Percentiles rank a stretch among this genome's conserved stretches.
Evolutionary conservation across 1,139 yeast genomes (phyloP).

Genomic region (Suhomyces chickasaworum): DNA sequence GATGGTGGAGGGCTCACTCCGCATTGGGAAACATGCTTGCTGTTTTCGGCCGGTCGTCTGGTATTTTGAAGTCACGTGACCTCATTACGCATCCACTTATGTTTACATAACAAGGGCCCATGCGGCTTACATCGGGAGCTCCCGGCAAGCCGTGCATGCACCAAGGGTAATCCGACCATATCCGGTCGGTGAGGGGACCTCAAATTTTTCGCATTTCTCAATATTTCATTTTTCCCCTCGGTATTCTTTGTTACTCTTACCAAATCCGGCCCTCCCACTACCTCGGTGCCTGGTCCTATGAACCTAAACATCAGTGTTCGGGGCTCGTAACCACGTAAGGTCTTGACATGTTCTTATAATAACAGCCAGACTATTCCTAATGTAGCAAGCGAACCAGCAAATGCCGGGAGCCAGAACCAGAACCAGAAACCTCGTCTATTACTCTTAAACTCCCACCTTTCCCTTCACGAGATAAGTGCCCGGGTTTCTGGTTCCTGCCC

Average conservation of each 20-base stretch:
- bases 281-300: too few species aligned
- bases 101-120: slow-evolving; percentile 6
- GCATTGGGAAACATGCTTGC: slow-evolving; percentile 12
- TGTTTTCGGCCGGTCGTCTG: slow-evolving; percentile 10
- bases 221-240: slow-evolving; percentile 1
- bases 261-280: too few species aligned
- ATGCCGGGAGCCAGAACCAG: too few species aligned
- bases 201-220: too few species aligned
- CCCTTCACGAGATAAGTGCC: too few species aligned
- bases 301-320: too few species aligned
- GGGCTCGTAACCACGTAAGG: too few species aligned
- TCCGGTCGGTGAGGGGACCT: neutral
- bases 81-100: neutral
- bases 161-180: slow-evolving; percentile 1
- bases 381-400: neutral
- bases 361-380: neutral
- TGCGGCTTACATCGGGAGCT: slow-evolving; percentile 7
- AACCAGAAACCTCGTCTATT: neutral
- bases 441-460: neutral
- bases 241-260: too few species aligned
- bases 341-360: neutral
- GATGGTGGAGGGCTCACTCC: slow-evolving; percentile 5
- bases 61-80: slow-evolving; percentile 5
- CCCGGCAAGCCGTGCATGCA: slow-evolving; percentile 6
- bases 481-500: neutral